phyloP scores from a whole-genome alignment of 495 filamentous ascomycete genomes.

The Mycothermus thermophilus region DNA sequence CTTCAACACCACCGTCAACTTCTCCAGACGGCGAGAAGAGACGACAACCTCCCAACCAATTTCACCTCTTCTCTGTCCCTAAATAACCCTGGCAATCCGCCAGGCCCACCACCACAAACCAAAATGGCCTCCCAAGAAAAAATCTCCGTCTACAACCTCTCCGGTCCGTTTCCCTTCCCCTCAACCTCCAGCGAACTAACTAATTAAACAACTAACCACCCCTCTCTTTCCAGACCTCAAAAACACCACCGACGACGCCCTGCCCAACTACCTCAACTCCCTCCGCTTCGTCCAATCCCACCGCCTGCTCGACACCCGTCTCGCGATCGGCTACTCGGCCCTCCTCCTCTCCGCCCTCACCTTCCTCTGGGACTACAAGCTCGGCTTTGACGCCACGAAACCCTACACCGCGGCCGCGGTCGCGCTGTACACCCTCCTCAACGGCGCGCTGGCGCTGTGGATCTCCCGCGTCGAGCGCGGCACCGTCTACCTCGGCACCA shows the following conservation, averaged over 20 bases:
- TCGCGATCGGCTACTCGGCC: constrained; percentile 69
- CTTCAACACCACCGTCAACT: too few relatives aligned
- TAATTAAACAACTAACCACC: constrained; percentile 8
- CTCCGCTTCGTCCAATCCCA: constrained; percentile 74
- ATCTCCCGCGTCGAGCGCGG: constrained; percentile 74
- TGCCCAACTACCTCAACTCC: constrained; percentile 78
- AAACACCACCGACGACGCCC: constrained; percentile 87
- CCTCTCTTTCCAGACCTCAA: constrained; percentile 58
- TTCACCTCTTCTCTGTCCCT: too few relatives aligned
- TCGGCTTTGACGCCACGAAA: constrained; percentile 77
- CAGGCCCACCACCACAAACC: too few relatives aligned
- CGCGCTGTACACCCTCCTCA: constrained; percentile 62
- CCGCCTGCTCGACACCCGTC: constrained; percentile 64
- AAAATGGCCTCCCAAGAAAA: constrained; percentile 37
- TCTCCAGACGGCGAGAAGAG: too few relatives aligned
- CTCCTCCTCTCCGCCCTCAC: constrained; percentile 64
- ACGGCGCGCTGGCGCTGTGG: constrained; percentile 71
- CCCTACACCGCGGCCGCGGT: constrained; percentile 63
- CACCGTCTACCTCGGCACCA: constrained; percentile 58
- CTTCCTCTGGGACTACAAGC: constrained; percentile 81
- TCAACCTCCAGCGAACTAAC: not conserved
- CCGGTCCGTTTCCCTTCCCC: constrained; percentile 32
- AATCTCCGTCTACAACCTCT: constrained; percentile 53
- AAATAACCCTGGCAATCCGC: too few relatives aligned
- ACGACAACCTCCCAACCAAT: too few relatives aligned